Evolutionary conservation across 1,284 basidiomycete species (phyloP), one percentile per base, ranked within the genome.

Genomic region (Fistulina hepatica): DNA sequence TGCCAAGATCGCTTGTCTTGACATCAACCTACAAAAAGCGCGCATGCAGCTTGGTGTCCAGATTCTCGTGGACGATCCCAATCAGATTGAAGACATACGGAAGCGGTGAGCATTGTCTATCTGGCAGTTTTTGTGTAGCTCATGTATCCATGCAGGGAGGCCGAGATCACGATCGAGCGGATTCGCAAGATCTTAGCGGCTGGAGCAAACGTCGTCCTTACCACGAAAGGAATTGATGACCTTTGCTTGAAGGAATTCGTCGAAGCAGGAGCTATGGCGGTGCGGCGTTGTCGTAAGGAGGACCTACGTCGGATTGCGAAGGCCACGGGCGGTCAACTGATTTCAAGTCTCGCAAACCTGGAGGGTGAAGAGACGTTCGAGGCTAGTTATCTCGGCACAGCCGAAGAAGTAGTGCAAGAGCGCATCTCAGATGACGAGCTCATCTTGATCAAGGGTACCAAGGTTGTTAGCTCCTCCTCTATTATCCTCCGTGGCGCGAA

Each of bases 331-430:
- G 95, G 93, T 15, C 89, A 86, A 33, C 71, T 98, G 33, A 78
- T 98, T 39, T 89, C 86, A 17, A 93, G 85, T 53, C 71, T 98
- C 41, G 93, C 93, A 23, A 97, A 98, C 61, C 70, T 98, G 20
- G 94, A 99, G 47, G 95, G 95, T 34, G 95, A 99, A 42, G 95
- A 99, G 63, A 93, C 93, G 0, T 98, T 93, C 53, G 95, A 98
- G 58, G 69, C 91, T 13, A 82, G 78, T 58, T 84, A 78, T 57
- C 72, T 99, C 35, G 95, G 95, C 22, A 66, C 65, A 32, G 94
- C 95, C 9, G 95, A 98, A 9, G 94, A 98, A 60, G 95, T 98
- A 40, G 73, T 88, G 4, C 95, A 99, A 59, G 93, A 97, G 64
- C 76, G 94, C 44, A 90, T 98, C 57, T 84, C 88, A n/a, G 95